phyloP scores from a whole-genome alignment of 2,329 filamentous ascomycete species.

The Talaromyces sp. region DNA sequence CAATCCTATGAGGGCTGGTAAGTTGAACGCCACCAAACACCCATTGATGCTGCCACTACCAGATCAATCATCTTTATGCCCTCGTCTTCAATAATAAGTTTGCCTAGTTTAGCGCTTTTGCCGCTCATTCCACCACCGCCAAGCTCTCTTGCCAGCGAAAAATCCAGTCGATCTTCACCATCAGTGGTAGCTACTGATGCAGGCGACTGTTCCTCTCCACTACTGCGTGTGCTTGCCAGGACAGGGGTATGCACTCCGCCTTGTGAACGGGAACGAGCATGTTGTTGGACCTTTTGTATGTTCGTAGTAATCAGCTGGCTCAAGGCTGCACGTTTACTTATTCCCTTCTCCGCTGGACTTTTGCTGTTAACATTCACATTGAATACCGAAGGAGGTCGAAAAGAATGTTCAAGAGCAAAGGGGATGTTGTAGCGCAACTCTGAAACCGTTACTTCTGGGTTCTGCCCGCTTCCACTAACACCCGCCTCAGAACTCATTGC shows the following conservation, averaged over 20 bases:
- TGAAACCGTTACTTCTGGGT: constrained; percentile 56
- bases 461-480: not conserved
- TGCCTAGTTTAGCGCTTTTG: constrained; percentile 85
- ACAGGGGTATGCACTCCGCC: constrained; percentile 20
- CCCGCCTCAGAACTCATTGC: constrained; percentile 16
- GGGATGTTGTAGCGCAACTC: constrained; percentile 85
- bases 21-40: constrained; percentile 72
- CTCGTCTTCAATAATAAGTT: constrained; percentile 82
- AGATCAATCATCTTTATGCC: constrained; percentile 95
- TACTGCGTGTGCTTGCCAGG: constrained; percentile 18
- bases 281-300: constrained; percentile 15
- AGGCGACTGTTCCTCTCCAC: constrained; percentile 9
- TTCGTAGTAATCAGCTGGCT: constrained; percentile 12
- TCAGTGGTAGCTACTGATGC: constrained; percentile 16
- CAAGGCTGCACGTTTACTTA: constrained; percentile 22
- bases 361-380: constrained; percentile 13
- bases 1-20: constrained; percentile 2
- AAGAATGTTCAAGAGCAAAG: constrained; percentile 38
- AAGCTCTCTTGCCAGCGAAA: constrained; percentile 72
- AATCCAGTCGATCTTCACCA: constrained; percentile 54
- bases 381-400: constrained; percentile 22
- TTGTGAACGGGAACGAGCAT: constrained; percentile 11
- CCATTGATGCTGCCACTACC: constrained; percentile 83
- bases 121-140: constrained; percentile 83
- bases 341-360: constrained; percentile 18